These are phyloP conservation scores for Carex littledalei DNA, from an alignment of 176 grass and related monocot species.

Conservation along the genomic window DNA sequence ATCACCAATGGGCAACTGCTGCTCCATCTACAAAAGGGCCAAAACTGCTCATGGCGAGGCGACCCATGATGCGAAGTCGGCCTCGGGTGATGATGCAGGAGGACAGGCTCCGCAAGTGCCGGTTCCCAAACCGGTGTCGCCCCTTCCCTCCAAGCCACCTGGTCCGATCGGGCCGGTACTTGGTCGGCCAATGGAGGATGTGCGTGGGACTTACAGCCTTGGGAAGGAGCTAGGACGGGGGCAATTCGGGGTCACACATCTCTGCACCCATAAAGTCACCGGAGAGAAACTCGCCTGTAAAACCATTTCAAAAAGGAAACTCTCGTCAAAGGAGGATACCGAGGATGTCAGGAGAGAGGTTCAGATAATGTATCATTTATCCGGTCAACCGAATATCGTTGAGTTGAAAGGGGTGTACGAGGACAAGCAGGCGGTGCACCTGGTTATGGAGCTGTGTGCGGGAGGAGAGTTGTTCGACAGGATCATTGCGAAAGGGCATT, in stretches of 20 bases:
- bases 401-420: conserved; percentile 58
- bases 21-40: conserved; percentile 35
- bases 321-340: conserved; percentile 40
- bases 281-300: conserved; percentile 80
- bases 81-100: not conserved
- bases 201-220: conserved; percentile 37
- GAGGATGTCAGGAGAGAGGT: conserved; percentile 74
- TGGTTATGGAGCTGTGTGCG: conserved; percentile 91
- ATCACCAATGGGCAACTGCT: conserved; percentile 49
- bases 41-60: not conserved
- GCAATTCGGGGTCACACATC: conserved; percentile 84
- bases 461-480: conserved; percentile 89
- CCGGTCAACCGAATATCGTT: conserved; percentile 59
- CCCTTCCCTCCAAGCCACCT: conserved; percentile 26
- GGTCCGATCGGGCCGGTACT: conserved; percentile 51
- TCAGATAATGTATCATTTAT: conserved; percentile 81
- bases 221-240: conserved; percentile 85
- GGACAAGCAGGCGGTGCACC: conserved; percentile 69
- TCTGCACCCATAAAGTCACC: conserved; percentile 55
- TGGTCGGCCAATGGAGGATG: conserved; percentile 59
- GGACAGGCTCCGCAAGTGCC: not conserved
- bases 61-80: not conserved
- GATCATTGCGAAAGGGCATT: conserved; percentile 62
- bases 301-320: conserved; percentile 75
- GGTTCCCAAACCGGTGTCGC: not conserved